Evolutionary conservation across 1,284 basidiomycete genomes (phyloP).

Genomic region (Trichosporon coremiiforme): DNA sequence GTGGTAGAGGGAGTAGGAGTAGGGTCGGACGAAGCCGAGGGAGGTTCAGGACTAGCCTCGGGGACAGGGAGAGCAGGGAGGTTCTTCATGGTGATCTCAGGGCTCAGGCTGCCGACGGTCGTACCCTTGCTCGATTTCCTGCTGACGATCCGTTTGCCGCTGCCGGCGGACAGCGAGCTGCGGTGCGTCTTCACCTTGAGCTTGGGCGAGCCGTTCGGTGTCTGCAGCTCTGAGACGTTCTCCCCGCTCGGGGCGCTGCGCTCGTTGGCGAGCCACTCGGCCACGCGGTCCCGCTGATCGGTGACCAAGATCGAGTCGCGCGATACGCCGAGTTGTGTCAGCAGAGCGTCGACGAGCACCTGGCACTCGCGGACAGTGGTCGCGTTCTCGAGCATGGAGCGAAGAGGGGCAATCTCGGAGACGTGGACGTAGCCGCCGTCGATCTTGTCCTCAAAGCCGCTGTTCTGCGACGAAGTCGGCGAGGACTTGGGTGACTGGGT

Average conservation of each 20-base stretch:
- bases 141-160: slow-evolving; percentile 2
- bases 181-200: slow-evolving; percentile 6
- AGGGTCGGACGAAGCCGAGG: not conserved
- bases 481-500: not conserved
- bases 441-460: not conserved
- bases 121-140: slow-evolving; percentile 15
- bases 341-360: slow-evolving; percentile 75
- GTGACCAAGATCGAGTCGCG: not conserved
- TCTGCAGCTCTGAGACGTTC: not conserved
- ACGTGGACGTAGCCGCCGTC: slow-evolving; percentile 35
- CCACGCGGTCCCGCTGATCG: slow-evolving; percentile 39
- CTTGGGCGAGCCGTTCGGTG: slow-evolving; percentile 3
- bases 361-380: slow-evolving; percentile 79
- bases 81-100: slow-evolving; percentile 28
- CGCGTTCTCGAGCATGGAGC: slow-evolving; percentile 68
- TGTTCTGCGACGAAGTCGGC: not conserved
- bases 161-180: slow-evolving; percentile 8
- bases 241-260: not conserved
- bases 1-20: not conserved
- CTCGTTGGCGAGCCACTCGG: slow-evolving; percentile 47
- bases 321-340: slow-evolving; percentile 65
- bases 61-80: slow-evolving; percentile 25
- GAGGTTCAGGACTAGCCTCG: not conserved
- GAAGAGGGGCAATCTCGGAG: slow-evolving; percentile 65
- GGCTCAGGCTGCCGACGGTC: slow-evolving; percentile 34